These are phyloP conservation scores for Capsicum rhomboideum DNA, from an alignment of 257 asterid genomes.

Conservation along the genomic window DNA sequence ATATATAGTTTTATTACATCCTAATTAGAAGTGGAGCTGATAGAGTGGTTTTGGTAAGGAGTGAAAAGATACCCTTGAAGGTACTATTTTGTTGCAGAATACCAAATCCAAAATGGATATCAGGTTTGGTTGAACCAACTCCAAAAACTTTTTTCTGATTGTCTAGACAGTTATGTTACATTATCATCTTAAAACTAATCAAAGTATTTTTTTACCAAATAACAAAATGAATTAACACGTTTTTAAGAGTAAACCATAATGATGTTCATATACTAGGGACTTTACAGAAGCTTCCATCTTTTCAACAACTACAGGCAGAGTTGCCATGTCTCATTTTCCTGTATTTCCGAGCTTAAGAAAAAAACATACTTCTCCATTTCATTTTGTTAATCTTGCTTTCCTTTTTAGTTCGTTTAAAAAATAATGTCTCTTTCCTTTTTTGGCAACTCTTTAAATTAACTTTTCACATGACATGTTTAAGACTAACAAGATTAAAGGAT, in stretches of 20 bases:
- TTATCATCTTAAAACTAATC: not conserved
- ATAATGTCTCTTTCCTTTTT: no score
- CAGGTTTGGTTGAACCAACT: not conserved
- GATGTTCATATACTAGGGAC: not conserved
- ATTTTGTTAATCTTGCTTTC: no score
- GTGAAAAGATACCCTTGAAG: not conserved
- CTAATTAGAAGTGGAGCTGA: conserved; percentile 36
- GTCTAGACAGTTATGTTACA: not conserved
- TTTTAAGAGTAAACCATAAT: not conserved
- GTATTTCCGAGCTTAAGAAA: not conserved
- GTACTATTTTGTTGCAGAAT: not conserved
- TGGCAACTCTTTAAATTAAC: no score
- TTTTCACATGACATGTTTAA: no score
- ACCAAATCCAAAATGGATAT: not conserved
- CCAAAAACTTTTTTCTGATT: not conserved
- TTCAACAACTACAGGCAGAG: not conserved
- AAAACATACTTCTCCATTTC: not conserved
- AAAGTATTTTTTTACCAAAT: not conserved
- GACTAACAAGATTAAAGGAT: no score
- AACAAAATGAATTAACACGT: not conserved
- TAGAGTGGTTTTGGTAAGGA: conserved; percentile 37
- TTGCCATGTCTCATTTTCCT: not conserved
- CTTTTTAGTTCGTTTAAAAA: no score
- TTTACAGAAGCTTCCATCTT: not conserved
- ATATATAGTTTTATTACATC: conserved; percentile 19